Percentiles rank a stretch among this genome's conserved stretches.
phyloP scores from a whole-genome alignment of 2,329 filamentous ascomycete genomes.

The Hypoxylon sp. region DNA sequence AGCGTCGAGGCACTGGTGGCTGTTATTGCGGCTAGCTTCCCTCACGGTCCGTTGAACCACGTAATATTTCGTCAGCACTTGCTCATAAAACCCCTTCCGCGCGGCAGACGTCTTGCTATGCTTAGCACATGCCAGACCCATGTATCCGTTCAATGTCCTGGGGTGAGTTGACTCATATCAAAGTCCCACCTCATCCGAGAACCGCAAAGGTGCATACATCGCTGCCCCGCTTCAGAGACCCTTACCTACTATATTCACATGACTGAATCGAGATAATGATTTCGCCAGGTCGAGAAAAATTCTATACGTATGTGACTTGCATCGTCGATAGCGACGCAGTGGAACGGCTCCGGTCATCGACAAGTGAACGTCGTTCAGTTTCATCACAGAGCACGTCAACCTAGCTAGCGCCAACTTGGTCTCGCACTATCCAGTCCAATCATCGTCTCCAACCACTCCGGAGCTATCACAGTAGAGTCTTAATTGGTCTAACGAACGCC shows the following conservation, averaged over 20 bases:
- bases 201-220: constrained; percentile 32
- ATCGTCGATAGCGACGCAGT: constrained; percentile 24
- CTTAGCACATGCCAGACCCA: constrained; percentile 40
- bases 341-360: constrained; percentile 27
- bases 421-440: constrained; percentile 34
- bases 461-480: constrained; percentile 29
- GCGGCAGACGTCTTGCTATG: constrained; percentile 36
- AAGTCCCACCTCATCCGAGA: constrained; percentile 45
- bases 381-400: constrained; percentile 22
- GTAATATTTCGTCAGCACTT: constrained; percentile 50
- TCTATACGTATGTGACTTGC: constrained; percentile 2
- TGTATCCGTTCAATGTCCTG: constrained; percentile 26
- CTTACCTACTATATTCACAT: constrained; percentile 33
- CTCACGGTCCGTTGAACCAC: constrained; percentile 37
- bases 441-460: constrained; percentile 25
- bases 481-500: constrained; percentile 39
- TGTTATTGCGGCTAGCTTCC: constrained; percentile 38
- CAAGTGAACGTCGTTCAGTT: constrained; percentile 19
- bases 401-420: constrained; percentile 25
- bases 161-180: constrained; percentile 43
- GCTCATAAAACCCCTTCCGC: constrained; percentile 36
- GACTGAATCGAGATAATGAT: constrained; percentile 31
- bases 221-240: constrained; percentile 39
- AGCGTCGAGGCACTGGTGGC: constrained; percentile 33
- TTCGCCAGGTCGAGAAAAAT: constrained; percentile 20